Evolutionary conservation across 2,329 filamentous ascomycete species (phyloP).

Genomic region (Blastomyces parvus): DNA sequence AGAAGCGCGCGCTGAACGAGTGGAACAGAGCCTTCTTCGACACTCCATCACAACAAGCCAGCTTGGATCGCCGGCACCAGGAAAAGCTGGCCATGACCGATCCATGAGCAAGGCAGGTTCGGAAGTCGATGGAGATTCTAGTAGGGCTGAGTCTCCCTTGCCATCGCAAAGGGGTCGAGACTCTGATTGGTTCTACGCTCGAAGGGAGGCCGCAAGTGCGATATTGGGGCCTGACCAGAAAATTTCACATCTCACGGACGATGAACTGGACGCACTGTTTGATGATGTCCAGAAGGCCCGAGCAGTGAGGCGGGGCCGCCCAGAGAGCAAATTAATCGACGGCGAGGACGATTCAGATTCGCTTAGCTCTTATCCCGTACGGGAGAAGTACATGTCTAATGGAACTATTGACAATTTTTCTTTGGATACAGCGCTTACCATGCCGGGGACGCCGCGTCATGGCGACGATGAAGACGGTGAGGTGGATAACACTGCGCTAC

Average conservation of each 20-base stretch:
- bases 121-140: slow-evolving; percentile 62
- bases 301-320: slow-evolving; percentile 65
- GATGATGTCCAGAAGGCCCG: slow-evolving; percentile 86
- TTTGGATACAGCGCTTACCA: slow-evolving; percentile 83
- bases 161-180: slow-evolving; percentile 60
- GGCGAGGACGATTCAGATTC: slow-evolving; percentile 76
- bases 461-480: slow-evolving; percentile 57
- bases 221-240: slow-evolving; percentile 87
- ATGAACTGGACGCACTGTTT: slow-evolving; percentile 85
- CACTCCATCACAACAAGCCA: slow-evolving; percentile 63
- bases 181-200: slow-evolving; percentile 88
- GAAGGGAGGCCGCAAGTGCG: slow-evolving; percentile 83
- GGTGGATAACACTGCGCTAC: slow-evolving; percentile 51
- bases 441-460: slow-evolving; percentile 82
- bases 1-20: slow-evolving; percentile 85
- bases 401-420: slow-evolving; percentile 95
- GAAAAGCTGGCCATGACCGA: slow-evolving; percentile 62
- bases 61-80: slow-evolving; percentile 55
- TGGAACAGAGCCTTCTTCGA: slow-evolving; percentile 75
- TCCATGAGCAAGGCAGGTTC: slow-evolving; percentile 69
- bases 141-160: slow-evolving; percentile 69
- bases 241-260: slow-evolving; percentile 79
- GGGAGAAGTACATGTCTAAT: slow-evolving; percentile 92
- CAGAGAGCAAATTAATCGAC: slow-evolving; percentile 47
- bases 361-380: slow-evolving; percentile 70